phyloP scores from a whole-genome alignment of 169 alveolate genomes.

The Plasmodium gallinaceum region DNA sequence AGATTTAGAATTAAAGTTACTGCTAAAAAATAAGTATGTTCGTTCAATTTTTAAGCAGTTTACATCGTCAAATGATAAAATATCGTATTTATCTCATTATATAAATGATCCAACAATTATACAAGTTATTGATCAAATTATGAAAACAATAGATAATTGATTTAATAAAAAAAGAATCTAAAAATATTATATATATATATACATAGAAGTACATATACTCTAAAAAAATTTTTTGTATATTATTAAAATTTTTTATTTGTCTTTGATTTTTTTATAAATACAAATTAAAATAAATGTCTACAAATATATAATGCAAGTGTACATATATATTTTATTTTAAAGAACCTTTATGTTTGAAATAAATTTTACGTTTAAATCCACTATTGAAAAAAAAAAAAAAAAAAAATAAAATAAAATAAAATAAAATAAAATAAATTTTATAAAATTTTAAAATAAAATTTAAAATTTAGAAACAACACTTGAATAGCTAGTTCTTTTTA shows the following conservation, averaged over 20 bases:
- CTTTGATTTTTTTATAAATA: background rate
- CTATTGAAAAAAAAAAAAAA: too few species aligned
- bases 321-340: background rate
- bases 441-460: too few species aligned
- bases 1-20: conserved; percentile 29
- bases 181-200: background rate
- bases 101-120: conserved; percentile 67
- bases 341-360: background rate
- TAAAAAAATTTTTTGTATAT: background rate
- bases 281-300: background rate
- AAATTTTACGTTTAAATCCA: background rate
- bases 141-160: conserved; percentile 49
- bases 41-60: conserved; percentile 53
- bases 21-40: conserved; percentile 65
- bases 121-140: conserved; percentile 69
- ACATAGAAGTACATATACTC: background rate
- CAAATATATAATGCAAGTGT: too few species aligned
- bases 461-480: conserved; percentile 40
- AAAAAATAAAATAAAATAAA: background rate
- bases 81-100: conserved; percentile 41
- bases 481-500: conserved; percentile 65
- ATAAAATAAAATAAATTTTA: too few species aligned
- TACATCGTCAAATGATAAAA: conserved; percentile 46
- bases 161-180: too few species aligned
- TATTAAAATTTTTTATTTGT: background rate